A percentile compares a stretch with the other conserved stretches of the same genome.
These are phyloP conservation scores for Pichia cabralensis DNA, from an alignment of 805 yeast genomes.

Conservation along the genomic window DNA sequence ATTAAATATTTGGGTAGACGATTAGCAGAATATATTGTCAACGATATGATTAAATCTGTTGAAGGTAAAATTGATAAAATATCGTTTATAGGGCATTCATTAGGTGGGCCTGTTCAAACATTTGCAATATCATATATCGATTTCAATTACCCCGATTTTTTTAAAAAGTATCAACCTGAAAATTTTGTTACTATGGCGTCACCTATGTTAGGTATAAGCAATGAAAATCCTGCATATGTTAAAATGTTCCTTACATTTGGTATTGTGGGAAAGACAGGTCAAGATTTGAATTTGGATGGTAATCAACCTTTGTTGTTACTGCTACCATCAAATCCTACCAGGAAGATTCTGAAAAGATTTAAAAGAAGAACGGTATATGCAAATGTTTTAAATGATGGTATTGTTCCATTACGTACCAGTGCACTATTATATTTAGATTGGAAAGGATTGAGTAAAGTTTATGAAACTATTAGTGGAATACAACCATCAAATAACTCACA, in stretches of 20 bases:
- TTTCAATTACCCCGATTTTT: conserved; percentile 60
- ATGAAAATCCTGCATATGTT: conserved; percentile 81
- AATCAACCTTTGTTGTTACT: conserved; percentile 60
- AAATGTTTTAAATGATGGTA: conserved; percentile 86
- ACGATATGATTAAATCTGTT: conserved; percentile 29
- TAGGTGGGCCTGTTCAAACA: conserved; percentile 88
- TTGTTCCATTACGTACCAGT: conserved; percentile 88
- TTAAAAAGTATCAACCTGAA: conserved; percentile 54
- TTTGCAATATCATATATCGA: conserved; percentile 80
- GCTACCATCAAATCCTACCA: conserved; percentile 69
- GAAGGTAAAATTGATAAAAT: conserved; percentile 32
- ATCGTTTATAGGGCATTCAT: conserved; percentile 86
- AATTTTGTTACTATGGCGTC: conserved; percentile 80
- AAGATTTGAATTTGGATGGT: conserved; percentile 64
- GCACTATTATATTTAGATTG: conserved; percentile 81
- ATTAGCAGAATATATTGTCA: conserved; percentile 62
- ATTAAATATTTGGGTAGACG: conserved; percentile 74
- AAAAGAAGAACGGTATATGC: conserved; percentile 75
- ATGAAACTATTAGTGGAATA: conserved; percentile 16
- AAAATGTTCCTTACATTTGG: conserved; percentile 82
- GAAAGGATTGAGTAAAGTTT: conserved; percentile 53
- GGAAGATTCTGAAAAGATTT: conserved; percentile 52
- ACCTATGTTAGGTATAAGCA: conserved; percentile 79
- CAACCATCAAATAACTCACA: neutral
- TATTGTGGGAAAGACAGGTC: conserved; percentile 85